Percentiles rank a stretch among this genome's conserved stretches.
These are phyloP conservation scores for Alternaria sp. DNA, from an alignment of 2,329 filamentous ascomycete genomes.

Conservation along the genomic window DNA sequence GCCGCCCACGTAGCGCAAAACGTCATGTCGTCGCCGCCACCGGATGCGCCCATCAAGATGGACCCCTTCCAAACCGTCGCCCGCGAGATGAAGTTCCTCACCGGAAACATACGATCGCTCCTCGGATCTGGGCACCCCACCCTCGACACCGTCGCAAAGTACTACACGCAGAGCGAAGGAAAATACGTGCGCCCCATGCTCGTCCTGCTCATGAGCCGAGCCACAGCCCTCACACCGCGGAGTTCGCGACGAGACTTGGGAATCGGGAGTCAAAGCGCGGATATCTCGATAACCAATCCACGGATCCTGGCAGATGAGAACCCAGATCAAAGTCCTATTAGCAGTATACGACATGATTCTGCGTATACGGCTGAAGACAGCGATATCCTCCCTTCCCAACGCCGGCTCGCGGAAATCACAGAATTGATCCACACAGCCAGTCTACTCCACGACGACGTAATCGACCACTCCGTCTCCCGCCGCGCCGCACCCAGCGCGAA, in stretches of 20 bases:
- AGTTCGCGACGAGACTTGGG: conserved; percentile 22
- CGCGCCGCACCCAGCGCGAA: conserved; percentile 89
- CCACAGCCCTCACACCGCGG: conserved; percentile 80
- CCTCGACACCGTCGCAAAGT: conserved; percentile 93
- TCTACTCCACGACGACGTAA: conserved; percentile 96
- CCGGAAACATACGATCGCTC: conserved; percentile 90
- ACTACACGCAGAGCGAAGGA: conserved; percentile 95
- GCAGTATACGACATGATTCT: conserved; percentile 59
- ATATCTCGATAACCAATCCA: conserved; percentile 66
- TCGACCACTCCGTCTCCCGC: conserved; percentile 87
- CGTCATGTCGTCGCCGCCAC: conserved; percentile 68
- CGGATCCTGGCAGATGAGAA: conserved; percentile 80
- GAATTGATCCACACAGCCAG: conserved; percentile 98
- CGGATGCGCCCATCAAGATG: conserved; percentile 72
- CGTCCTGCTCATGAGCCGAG: conserved; percentile 94
- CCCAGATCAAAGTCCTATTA: conserved; percentile 58
- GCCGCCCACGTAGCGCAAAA: conserved; percentile 72
- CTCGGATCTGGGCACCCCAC: conserved; percentile 93
- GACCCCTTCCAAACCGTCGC: conserved; percentile 90
- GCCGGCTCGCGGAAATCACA: conserved; percentile 92
- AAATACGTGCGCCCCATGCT: conserved; percentile 96
- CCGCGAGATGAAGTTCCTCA: conserved; percentile 96
- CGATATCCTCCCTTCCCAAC: conserved; percentile 89
- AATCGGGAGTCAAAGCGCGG: conserved; percentile 51
- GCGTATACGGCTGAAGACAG: conserved; percentile 55